Conservation (phyloP, 345 rosid species). For the Syzygium aqueum region DNA sequence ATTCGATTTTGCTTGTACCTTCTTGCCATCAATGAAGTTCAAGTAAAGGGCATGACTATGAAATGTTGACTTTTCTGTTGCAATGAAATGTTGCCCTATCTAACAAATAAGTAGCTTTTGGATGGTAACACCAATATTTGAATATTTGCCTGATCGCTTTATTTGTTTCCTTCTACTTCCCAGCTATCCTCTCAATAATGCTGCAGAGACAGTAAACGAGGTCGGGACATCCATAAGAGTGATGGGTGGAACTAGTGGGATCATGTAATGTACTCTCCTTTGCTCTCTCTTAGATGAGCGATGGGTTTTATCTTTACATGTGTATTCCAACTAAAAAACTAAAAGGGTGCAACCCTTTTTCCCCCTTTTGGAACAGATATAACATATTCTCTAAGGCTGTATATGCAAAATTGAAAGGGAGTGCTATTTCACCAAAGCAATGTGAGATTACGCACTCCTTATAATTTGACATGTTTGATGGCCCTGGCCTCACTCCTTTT, state of each 20-base stretch:
- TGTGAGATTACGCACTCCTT: constrained; percentile 42
- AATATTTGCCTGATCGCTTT: not conserved
- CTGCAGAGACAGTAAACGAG: constrained; percentile 82
- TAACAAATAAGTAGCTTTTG: not conserved
- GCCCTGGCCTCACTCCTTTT: constrained; percentile 6
- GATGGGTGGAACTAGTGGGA: constrained; percentile 96
- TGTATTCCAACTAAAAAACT: not conserved
- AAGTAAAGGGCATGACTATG: not conserved
- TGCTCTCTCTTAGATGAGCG: not conserved
- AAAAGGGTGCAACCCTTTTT: not conserved
- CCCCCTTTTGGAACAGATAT: constrained; percentile 35
- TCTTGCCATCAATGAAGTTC: not conserved
- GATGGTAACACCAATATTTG: not conserved
- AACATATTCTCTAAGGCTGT: constrained; percentile 79
- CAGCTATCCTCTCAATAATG: constrained; percentile 93
- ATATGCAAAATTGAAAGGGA: constrained; percentile 57
- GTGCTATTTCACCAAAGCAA: constrained; percentile 40
- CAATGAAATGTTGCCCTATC: not conserved
- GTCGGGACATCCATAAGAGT: constrained; percentile 60
- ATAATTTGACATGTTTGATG: not conserved
- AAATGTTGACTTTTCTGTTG: not conserved
- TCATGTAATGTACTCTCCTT: constrained; percentile 34
- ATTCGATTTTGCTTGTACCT: not conserved
- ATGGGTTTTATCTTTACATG: not conserved
- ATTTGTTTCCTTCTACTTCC: constrained; percentile 6